Percentiles rank a stretch among this genome's conserved stretches.
These are phyloP conservation scores for Moesziomyces parantarcticus DNA, from an alignment of 1,284 basidiomycete species.

Conservation along the genomic window DNA sequence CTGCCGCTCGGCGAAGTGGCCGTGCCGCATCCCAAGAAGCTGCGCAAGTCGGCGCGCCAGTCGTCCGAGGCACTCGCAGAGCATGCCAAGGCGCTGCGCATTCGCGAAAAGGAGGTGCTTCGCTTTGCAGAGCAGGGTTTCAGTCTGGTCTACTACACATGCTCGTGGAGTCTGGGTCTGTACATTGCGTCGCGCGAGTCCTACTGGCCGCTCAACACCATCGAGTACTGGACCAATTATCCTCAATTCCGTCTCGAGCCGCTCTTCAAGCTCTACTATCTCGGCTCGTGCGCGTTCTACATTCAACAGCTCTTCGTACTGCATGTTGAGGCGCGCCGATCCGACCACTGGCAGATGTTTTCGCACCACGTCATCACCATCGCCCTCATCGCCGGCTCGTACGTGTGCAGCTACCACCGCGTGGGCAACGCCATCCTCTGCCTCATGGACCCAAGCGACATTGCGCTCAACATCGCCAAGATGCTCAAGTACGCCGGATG, in stretches of 20 bases:
- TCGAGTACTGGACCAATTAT: slow-evolving; percentile 82
- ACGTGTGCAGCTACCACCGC: slow-evolving; percentile 84
- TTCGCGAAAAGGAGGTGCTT: slow-evolving; percentile 76
- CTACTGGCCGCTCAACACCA: slow-evolving; percentile 76
- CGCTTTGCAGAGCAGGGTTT: slow-evolving; percentile 96
- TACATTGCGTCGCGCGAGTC: slow-evolving; percentile 82
- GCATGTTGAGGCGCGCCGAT: slow-evolving; percentile 88
- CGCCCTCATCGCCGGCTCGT: slow-evolving; percentile 80
- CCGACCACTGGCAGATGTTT: slow-evolving; percentile 96
- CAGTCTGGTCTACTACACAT: slow-evolving; percentile 82
- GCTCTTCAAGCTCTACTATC: slow-evolving; percentile 70
- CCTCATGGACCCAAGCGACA: slow-evolving; percentile 93
- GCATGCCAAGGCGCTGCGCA: slow-evolving; percentile 51
- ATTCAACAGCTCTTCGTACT: slow-evolving; percentile 89
- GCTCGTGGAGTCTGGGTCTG: slow-evolving; percentile 81
- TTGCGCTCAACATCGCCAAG: slow-evolving; percentile 86
- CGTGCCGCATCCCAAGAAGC: slow-evolving; percentile 29
- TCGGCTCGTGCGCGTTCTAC: slow-evolving; percentile 91
- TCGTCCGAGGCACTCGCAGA: slow-evolving; percentile 16
- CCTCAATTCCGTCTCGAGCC: slow-evolving; percentile 82
- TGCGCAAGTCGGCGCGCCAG: slow-evolving; percentile 19
- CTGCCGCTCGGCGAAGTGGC: slow-evolving; percentile 48
- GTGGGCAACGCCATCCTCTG: slow-evolving; percentile 88
- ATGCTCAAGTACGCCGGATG: slow-evolving; percentile 86
- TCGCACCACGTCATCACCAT: slow-evolving; percentile 92